Evolutionary conservation across 2,329 filamentous ascomycete species (phyloP).

Genomic region (Alternaria infectoria): DNA sequence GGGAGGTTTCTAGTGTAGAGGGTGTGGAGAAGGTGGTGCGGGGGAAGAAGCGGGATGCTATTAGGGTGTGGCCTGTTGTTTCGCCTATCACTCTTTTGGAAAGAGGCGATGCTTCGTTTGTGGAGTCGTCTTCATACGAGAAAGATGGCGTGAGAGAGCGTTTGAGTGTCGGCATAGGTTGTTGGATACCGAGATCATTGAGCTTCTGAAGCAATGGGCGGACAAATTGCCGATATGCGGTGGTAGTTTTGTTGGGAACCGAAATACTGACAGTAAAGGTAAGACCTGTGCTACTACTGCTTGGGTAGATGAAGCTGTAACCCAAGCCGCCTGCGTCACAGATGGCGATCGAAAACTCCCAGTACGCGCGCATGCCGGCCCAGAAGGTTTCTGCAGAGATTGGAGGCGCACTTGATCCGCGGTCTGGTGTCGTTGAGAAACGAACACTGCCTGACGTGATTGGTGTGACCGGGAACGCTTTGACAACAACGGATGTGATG

Average conservation of each 20-base stretch:
- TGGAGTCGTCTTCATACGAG: background rate
- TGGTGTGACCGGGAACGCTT: slow-evolving; percentile 40
- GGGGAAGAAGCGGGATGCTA: slow-evolving; percentile 35
- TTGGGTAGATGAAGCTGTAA: slow-evolving; percentile 35
- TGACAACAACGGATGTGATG: slow-evolving; percentile 36
- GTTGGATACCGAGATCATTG: slow-evolving; percentile 22
- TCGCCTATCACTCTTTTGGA: slow-evolving; percentile 22
- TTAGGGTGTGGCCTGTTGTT: slow-evolving; percentile 26
- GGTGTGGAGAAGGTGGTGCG: slow-evolving; percentile 19
- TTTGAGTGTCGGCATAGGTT: slow-evolving; percentile 17
- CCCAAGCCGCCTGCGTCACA: slow-evolving; percentile 32
- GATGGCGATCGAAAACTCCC: slow-evolving; percentile 18
- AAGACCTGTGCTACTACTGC: slow-evolving; percentile 16
- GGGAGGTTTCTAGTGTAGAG: slow-evolving; percentile 5
- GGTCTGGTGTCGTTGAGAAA: slow-evolving; percentile 25
- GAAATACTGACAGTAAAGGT: slow-evolving; percentile 30
- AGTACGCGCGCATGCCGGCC: slow-evolving; percentile 32
- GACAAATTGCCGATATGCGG: slow-evolving; percentile 21
- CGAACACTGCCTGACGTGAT: slow-evolving; percentile 21
- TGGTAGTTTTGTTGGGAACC: slow-evolving; percentile 17
- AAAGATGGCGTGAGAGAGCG: background rate
- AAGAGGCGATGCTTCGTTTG: background rate
- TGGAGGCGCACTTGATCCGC: slow-evolving; percentile 7
- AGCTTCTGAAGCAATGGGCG: slow-evolving; percentile 27
- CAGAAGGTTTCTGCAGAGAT: slow-evolving; percentile 33